Conservation (phyloP, 306 rosid genomes). For the Fragaria nilgerrensis region DNA sequence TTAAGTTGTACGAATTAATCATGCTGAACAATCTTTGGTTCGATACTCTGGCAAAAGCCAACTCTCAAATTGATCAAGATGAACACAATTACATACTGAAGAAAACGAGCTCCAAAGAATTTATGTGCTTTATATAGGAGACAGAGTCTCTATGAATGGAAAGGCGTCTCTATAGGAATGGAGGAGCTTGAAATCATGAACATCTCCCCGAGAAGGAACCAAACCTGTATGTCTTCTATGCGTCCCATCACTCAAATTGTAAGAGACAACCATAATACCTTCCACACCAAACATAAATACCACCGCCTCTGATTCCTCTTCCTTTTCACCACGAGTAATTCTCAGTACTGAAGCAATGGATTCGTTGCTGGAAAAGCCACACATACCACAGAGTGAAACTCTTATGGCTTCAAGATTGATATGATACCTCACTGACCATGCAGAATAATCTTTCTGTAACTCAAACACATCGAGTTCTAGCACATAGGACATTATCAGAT, state of each 20-base stretch:
- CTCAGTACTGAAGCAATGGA: neutral
- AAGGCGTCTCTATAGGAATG: neutral
- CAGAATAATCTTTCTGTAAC: slow-evolving; percentile 1
- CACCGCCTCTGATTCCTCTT: neutral
- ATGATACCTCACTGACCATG: slow-evolving; percentile 7
- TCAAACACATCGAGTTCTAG: neutral
- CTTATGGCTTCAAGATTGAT: neutral
- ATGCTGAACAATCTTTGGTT: neutral
- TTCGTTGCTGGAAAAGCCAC: neutral
- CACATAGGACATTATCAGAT: neutral
- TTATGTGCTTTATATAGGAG: neutral
- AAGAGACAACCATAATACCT: neutral
- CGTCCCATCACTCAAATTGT: neutral
- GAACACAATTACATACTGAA: neutral
- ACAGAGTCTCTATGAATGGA: slow-evolving; percentile 3
- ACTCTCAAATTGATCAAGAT: neutral
- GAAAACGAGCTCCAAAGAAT: neutral
- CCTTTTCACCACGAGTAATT: neutral
- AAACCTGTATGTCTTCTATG: neutral
- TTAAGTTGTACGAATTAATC: neutral
- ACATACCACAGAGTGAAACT: neutral
- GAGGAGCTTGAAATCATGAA: neutral
- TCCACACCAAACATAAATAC: neutral
- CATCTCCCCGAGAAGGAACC: neutral
- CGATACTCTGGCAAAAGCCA: neutral